A percentile compares a stretch with the other conserved stretches of the same genome.
phyloP scores from a whole-genome alignment of 2,329 filamentous ascomycete genomes.

The Graphiopsis chlorocephala region DNA sequence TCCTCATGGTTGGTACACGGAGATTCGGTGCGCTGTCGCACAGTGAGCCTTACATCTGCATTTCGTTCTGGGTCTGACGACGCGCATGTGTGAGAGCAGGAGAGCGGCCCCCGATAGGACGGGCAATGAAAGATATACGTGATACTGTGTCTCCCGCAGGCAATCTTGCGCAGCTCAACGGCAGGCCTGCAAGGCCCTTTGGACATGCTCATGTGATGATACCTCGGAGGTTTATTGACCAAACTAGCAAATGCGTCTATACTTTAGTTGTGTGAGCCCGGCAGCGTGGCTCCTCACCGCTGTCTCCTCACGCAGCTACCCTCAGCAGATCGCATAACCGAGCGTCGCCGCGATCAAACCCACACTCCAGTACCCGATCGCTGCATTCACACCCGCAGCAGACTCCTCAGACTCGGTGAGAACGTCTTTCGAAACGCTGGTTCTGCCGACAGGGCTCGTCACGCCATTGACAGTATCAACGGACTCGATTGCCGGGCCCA shows the following conservation, averaged over 20 bases:
- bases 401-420: slow-evolving; percentile 4
- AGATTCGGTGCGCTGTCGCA: slow-evolving; percentile 14
- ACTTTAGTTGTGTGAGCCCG: not conserved
- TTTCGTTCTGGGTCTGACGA: slow-evolving; percentile 7
- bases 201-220: slow-evolving; percentile 11
- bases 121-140: slow-evolving; percentile 2
- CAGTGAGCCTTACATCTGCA: slow-evolving; percentile 14
- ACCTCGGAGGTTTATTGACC: not conserved
- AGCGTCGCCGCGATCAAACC: slow-evolving; percentile 7
- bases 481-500: slow-evolving; percentile 55
- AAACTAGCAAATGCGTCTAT: slow-evolving; percentile 15
- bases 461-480: slow-evolving; percentile 66
- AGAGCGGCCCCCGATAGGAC: slow-evolving; percentile 8
- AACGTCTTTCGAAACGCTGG: slow-evolving; percentile 22
- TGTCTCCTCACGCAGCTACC: slow-evolving; percentile 8
- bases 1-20: slow-evolving; percentile 5
- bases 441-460: slow-evolving; percentile 43
- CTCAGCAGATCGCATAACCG: slow-evolving; percentile 12
- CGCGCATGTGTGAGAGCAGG: slow-evolving; percentile 1
- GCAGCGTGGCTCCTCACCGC: slow-evolving; percentile 9
- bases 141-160: slow-evolving; percentile 2
- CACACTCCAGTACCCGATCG: slow-evolving; percentile 12
- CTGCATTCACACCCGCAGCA: slow-evolving; percentile 3
- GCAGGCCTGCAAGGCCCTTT: slow-evolving; percentile 7
- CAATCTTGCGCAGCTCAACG: not conserved